Evolutionary conservation across 345 rosid species (phyloP), one percentile per base, ranked within the genome.

Genomic region (Camelina hispida): DNA sequence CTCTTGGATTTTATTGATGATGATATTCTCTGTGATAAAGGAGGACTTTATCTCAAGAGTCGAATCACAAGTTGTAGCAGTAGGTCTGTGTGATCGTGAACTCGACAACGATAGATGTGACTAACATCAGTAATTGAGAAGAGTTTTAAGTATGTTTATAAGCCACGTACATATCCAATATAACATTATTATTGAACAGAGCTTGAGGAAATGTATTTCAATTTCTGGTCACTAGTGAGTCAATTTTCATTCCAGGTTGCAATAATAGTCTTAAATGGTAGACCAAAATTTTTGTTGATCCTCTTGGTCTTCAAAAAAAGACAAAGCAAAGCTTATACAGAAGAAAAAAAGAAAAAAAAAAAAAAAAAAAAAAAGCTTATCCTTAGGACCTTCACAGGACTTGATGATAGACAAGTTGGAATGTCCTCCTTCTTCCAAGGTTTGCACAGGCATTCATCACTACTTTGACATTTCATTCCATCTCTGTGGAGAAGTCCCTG

Each of bases 401-500:
- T 20, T 20, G 22, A 20, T 20, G 22, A 20, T 20, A 20, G 22
- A 20, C 22, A 20, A 20, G 22, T 20, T 20, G 22, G 22, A 20
- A 20, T 20, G 22, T 20, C 22, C 22, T 20, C 22, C 22, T 20
- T 20, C 22, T 20, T 20, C 22, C 22, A 20, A 20, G 22, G 22
- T 20, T 20, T 20, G 22, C 22, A 20, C 22, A 20, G 22, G 22
- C 22, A 20, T 1, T 20, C 22, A 20, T 20, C 22, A 20, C 22
- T 20, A 20, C 69, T 44, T 47, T n/a, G 22, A 55, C 77, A 73
- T 17, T 32, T 20, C 3, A 9, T 2, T 23, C 16, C 64, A 9
- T 5, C 0, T 63, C 43, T 62, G 55, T 73, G 69, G 16, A 28
- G 4, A 38, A 73, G 63, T 14, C 70, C 70, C 77, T 73, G 46